Evolutionary conservation across 768 basidiomycete genomes (phyloP), one percentile per base, ranked within the genome.

Genomic region (Boletus reticulatus): DNA sequence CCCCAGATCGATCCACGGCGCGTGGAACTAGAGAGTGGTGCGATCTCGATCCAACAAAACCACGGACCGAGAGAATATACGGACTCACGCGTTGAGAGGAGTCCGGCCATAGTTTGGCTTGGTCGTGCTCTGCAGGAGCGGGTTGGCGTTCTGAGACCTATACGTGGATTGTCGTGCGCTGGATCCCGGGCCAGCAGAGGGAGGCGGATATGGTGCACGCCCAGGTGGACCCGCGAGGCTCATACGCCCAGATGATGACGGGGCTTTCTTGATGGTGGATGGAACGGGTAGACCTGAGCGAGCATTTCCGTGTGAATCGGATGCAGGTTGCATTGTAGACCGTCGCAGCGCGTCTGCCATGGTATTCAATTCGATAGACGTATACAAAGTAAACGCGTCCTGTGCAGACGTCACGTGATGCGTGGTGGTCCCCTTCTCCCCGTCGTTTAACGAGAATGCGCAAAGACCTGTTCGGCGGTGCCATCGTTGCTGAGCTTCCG

Each of bases 1-100:
- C 75, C 73, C 88, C 87, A 94, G 43, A 83, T 75, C 29, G 92
- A 92, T n/a, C 84, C 85, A 53, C 90, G 82, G 43, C 92, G 84
- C 32, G 82, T 81, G 62, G 87, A 92, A 66, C 84, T 85, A 63
- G 46, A 58, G 13, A 42, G 22, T 14, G 34, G 45, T 22, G 9
- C 39, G 48, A 49, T 42, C 37, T 44, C 41, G 38, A 48, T 59
- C 51, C 27, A 27, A 66, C 44, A 38, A 46, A 45, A 24, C 48
- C n/a, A 36, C 14, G 16, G 27, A 27, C 9, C 45, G 37, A 53
- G 47, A 20, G 38, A 55, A 60, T 5, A 10, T 36, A 34, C 3
- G 56, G 31, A 45, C 65, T 62, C 50, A 90, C 91, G 76, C 84
- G 50, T 83, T 82, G 63, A 88, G 72, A 16, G 93, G 93, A 36